Evolutionary conservation across 495 filamentous ascomycete genomes (phyloP), one percentile per base, ranked within the genome.

Genomic region (Lichenothelia convexa): DNA sequence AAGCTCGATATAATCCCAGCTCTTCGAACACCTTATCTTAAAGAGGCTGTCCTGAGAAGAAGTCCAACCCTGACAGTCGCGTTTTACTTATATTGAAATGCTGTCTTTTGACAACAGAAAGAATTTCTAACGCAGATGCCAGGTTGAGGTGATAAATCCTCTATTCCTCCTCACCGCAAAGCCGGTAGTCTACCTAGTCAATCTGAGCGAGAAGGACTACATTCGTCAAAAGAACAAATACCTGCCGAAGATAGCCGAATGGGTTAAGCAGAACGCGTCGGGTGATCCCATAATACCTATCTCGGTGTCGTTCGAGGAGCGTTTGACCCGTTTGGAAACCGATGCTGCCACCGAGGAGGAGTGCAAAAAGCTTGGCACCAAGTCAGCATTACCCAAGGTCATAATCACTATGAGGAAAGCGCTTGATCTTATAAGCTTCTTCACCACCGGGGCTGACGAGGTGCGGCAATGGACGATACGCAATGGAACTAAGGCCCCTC

Each of bases 141-240:
- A 97, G 89, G 77, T 99, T 58, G 91, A 95, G 60, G 73, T 83
- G 41, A 94, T 99, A 66, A 99, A 99, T 68, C 80, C 84, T 36
- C 70, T 99, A 21, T 73, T 92, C 59, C 81, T 99, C 38, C 74
- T 99, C 35, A 82, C 83, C 26, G 91, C 91, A 35, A 99, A 99
- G 65, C 91, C 91, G 7, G 83, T 91, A 22, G 91, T 99, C 49
- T 95, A 80, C 65, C 70, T 99, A 31, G 80, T 94, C 62, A 99
- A 99, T 64, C 67, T 99, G 36, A 86, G 78, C 46, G 91, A 99
- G 64, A 85, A 73, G 59, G 91, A 95, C 60, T 99, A 87, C 59
- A 80, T 94, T 59, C 80, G 89, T 48, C 86, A 94, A 67, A 95
- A 94, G 75, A 99, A 95, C 72, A 95, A 95, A 74, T 75, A 95